phyloP scores from a whole-genome alignment of 352 stramenopile genomes.

The Halophytophthora batemanensis region DNA sequence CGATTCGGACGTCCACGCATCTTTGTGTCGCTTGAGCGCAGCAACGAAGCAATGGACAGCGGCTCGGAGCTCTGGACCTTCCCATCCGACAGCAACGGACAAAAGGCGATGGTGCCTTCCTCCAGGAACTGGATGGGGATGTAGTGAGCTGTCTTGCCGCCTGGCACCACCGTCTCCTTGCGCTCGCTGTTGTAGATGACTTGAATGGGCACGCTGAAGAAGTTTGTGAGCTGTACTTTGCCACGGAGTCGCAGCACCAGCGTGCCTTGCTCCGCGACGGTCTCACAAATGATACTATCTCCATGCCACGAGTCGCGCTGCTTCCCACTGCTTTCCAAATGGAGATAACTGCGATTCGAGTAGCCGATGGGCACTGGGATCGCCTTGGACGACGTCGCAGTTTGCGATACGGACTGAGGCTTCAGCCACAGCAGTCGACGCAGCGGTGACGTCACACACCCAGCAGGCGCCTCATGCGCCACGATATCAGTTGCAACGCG shows the following conservation, averaged over 20 bases:
- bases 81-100: slow-evolving; percentile 55
- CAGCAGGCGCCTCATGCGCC: slow-evolving; percentile 78
- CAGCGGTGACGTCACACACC: slow-evolving; percentile 73
- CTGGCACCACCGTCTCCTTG: slow-evolving; percentile 46
- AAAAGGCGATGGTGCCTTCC: slow-evolving; percentile 64
- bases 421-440: slow-evolving; percentile 76
- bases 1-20: slow-evolving; percentile 17
- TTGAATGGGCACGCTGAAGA: slow-evolving; percentile 65
- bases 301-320: slow-evolving; percentile 68
- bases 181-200: slow-evolving; percentile 73
- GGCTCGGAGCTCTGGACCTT: slow-evolving; percentile 55
- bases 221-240: slow-evolving; percentile 79
- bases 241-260: slow-evolving; percentile 74
- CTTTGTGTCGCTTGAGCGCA: slow-evolving; percentile 38
- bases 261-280: slow-evolving; percentile 80
- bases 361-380: slow-evolving; percentile 87
- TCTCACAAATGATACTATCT: slow-evolving; percentile 83
- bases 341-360: slow-evolving; percentile 82
- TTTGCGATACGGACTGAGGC: slow-evolving; percentile 50
- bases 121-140: slow-evolving; percentile 81
- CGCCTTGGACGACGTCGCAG: slow-evolving; percentile 44
- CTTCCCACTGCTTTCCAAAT: slow-evolving; percentile 64
- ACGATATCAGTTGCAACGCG: slow-evolving; percentile 75
- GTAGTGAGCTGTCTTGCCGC: slow-evolving; percentile 55
- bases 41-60: slow-evolving; percentile 56